Evolutionary conservation across 306 rosid species (phyloP).

Genomic region (Vigna hirtella): DNA sequence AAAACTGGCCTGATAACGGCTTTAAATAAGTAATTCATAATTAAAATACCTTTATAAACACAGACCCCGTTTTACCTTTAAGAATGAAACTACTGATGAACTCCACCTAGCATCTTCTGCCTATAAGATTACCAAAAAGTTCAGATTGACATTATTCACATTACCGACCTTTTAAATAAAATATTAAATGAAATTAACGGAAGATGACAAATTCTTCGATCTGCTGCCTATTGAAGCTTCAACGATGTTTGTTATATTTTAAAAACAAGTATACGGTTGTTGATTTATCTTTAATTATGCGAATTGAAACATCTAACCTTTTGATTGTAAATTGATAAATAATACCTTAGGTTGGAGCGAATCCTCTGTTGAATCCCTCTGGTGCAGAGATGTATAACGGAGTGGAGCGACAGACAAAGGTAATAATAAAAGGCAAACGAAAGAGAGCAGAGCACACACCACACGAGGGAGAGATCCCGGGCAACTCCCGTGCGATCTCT

Average conservation of each 20-base stretch:
- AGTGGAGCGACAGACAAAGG: neutral
- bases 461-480: slow-evolving; percentile 74
- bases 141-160: neutral
- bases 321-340: neutral
- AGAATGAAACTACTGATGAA: neutral
- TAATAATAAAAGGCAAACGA: slow-evolving; percentile 34
- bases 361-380: slow-evolving; percentile 24
- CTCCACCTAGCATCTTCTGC: slow-evolving; percentile 22
- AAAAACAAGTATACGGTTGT: neutral
- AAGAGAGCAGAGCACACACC: slow-evolving; percentile 54
- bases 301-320: neutral
- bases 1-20: too few species aligned
- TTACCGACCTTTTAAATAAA: neutral
- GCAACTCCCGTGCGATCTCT: slow-evolving; percentile 84
- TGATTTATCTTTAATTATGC: too few species aligned
- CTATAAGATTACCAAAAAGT: slow-evolving; percentile 10
- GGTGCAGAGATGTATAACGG: slow-evolving; percentile 8
- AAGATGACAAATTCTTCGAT: neutral
- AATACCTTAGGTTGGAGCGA: slow-evolving; percentile 42
- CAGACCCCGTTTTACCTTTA: neutral
- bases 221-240: neutral
- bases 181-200: neutral
- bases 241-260: too few species aligned
- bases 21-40: too few species aligned
- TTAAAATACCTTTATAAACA: too few species aligned